Percentiles rank a stretch among this genome's conserved stretches.
Evolutionary conservation across 257 asterid species (phyloP).

Genomic region (Echium plantagineum): DNA sequence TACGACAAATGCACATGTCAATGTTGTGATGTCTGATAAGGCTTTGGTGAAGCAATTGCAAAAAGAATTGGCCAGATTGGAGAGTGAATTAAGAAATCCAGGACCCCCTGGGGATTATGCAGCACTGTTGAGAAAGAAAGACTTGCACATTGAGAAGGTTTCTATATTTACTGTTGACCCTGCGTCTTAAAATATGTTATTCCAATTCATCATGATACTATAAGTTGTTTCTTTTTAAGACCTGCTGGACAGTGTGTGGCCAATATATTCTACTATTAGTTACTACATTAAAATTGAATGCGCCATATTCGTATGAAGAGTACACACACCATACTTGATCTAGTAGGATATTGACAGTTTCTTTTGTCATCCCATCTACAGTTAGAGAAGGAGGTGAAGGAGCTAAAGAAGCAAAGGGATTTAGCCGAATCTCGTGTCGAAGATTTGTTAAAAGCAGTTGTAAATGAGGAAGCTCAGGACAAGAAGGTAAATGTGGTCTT

Average conservation of each 20-base stretch:
- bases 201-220: background rate
- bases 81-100: constrained; percentile 75
- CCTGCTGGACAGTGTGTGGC: no score
- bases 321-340: background rate
- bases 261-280: background rate
- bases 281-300: no score
- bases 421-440: constrained; percentile 69
- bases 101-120: constrained; percentile 67
- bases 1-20: constrained; percentile 93
- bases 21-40: constrained; percentile 99
- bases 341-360: constrained; percentile 7
- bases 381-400: constrained; percentile 88
- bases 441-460: constrained; percentile 38
- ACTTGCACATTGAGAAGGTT: constrained; percentile 82
- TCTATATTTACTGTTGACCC: constrained; percentile 7
- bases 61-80: constrained; percentile 93
- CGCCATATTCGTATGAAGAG: background rate
- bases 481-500: constrained; percentile 13
- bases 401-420: constrained; percentile 60
- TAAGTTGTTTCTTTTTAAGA: background rate
- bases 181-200: constrained; percentile 2
- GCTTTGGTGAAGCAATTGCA: constrained; percentile 98
- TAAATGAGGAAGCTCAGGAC: constrained; percentile 27
- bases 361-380: constrained; percentile 25
- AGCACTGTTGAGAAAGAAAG: constrained; percentile 72